These are phyloP conservation scores for Paramecium pentaurelia DNA, from an alignment of 73 alveolate genomes.

Conservation along the genomic window DNA sequence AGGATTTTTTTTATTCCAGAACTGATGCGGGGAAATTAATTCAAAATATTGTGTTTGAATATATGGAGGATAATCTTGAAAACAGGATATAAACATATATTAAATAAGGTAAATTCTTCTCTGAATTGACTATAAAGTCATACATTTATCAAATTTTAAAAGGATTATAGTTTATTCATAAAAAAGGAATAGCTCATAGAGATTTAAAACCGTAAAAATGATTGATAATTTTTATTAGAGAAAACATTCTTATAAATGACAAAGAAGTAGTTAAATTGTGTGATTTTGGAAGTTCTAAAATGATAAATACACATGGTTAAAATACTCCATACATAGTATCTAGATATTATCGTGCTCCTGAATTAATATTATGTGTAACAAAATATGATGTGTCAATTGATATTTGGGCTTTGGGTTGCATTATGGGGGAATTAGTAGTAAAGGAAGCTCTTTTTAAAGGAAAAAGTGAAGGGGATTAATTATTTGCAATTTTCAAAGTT, in stretches of 20 bases:
- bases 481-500: constrained; percentile 64
- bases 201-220: constrained; percentile 54
- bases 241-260: constrained; percentile 37
- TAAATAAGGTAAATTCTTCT: constrained; percentile 51
- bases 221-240: neutral
- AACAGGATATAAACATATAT: constrained; percentile 66
- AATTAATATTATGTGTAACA: constrained; percentile 67
- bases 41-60: constrained; percentile 91
- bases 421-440: constrained; percentile 65
- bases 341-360: constrained; percentile 77
- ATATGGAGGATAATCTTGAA: constrained; percentile 82
- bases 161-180: constrained; percentile 48
- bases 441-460: constrained; percentile 75
- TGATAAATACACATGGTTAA: constrained; percentile 18
- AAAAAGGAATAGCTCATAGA: constrained; percentile 56
- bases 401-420: constrained; percentile 77
- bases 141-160: constrained; percentile 21
- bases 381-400: constrained; percentile 69
- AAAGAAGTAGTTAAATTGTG: constrained; percentile 50
- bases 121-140: constrained; percentile 36
- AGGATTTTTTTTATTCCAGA: constrained; percentile 81
- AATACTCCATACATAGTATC: constrained; percentile 70
- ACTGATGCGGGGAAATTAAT: constrained; percentile 86
- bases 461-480: constrained; percentile 70
- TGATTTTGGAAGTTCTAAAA: constrained; percentile 59